Conservation (phyloP, 2,329 filamentous ascomycete genomes). For the Arthrobotrys sinensis region DNA sequence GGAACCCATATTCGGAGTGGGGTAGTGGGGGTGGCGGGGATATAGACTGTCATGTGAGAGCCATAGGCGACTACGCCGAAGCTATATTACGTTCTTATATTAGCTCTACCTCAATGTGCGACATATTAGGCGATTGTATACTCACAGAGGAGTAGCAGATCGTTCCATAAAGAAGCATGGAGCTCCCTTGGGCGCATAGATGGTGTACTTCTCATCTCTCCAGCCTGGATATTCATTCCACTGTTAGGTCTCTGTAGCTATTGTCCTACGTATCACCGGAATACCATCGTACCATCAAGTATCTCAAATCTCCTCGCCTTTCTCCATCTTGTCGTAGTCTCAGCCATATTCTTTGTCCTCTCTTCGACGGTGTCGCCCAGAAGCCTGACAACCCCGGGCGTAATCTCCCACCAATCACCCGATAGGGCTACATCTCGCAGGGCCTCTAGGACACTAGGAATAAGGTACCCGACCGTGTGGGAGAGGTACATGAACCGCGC, state of each 20-base stretch:
- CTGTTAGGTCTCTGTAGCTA: slow-evolving; percentile 68
- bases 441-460: slow-evolving; percentile 72
- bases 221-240: slow-evolving; percentile 72
- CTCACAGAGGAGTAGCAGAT: slow-evolving; percentile 81
- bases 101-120: not conserved
- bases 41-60: slow-evolving; percentile 81
- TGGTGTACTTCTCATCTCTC: slow-evolving; percentile 84
- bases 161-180: slow-evolving; percentile 83
- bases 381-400: slow-evolving; percentile 55
- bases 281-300: slow-evolving; percentile 46
- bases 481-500: slow-evolving; percentile 60
- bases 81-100: not conserved
- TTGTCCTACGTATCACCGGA: not conserved
- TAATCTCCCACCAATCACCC: slow-evolving; percentile 74
- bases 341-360: slow-evolving; percentile 74
- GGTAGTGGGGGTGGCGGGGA: slow-evolving; percentile 69
- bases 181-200: slow-evolving; percentile 77
- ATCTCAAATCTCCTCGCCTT: slow-evolving; percentile 80
- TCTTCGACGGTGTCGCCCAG: slow-evolving; percentile 71
- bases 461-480: slow-evolving; percentile 63
- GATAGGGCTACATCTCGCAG: slow-evolving; percentile 83
- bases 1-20: slow-evolving; percentile 86
- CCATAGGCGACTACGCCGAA: slow-evolving; percentile 61
- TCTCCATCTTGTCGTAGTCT: slow-evolving; percentile 78
- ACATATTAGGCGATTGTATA: slow-evolving; percentile 73